phyloP scores from a whole-genome alignment of 2,329 filamentous ascomycete species.

The Sordariomycetes sp. region DNA sequence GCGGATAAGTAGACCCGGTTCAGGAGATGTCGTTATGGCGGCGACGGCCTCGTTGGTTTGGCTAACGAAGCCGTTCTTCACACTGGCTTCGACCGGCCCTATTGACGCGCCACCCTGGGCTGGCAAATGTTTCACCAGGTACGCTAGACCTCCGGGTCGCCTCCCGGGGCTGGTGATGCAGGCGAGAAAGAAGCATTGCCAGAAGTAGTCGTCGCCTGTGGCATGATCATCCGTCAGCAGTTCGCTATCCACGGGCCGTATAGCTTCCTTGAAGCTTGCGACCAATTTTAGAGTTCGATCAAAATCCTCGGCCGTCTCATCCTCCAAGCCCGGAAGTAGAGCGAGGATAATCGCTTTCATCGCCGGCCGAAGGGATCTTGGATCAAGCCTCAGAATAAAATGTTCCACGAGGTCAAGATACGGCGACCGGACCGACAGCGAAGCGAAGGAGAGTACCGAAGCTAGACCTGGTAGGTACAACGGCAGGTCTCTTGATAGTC shows the following conservation, averaged over 20 bases:
- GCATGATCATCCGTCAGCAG: conserved; percentile 42
- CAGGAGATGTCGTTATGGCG: conserved; percentile 71
- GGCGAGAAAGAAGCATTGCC: conserved; percentile 94
- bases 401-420: conserved; percentile 79
- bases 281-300: conserved; percentile 75
- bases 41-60: conserved; percentile 40
- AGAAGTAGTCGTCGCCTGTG: conserved; percentile 79
- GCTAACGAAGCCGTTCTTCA: conserved; percentile 8
- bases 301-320: conserved; percentile 96
- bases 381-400: conserved; percentile 65
- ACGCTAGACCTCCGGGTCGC: conserved; percentile 79
- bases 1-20: conserved; percentile 81
- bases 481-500: conserved; percentile 70
- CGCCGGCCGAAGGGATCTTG: conserved; percentile 68
- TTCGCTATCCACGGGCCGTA: conserved; percentile 45
- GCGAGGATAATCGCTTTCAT: conserved; percentile 84
- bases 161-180: conserved; percentile 83
- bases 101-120: conserved; percentile 12
- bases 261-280: conserved; percentile 64
- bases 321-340: conserved; percentile 85
- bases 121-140: conserved; percentile 71
- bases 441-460: conserved; percentile 87
- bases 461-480: conserved; percentile 86
- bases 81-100: background rate
- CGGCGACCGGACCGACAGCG: conserved; percentile 76